Base-by-base conservation (phyloP, 495 filamentous ascomycete genomes). In the Delitschia confertaspora region DNA sequence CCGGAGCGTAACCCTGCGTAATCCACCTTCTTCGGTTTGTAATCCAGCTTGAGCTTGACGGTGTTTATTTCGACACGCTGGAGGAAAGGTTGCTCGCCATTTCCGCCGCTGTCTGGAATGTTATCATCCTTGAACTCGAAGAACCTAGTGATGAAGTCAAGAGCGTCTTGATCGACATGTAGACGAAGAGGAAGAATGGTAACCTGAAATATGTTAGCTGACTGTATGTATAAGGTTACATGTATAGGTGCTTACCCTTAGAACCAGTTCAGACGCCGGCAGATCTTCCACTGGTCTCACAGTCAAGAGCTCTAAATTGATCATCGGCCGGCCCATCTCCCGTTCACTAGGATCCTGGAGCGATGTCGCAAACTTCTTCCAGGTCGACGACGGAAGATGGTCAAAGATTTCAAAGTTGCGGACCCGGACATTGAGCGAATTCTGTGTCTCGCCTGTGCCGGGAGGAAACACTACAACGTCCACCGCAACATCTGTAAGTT, bases 321-420 rank as follows among this genome's bases (percentile, higher is more conserved):
- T 70, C 88, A 95, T 95, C 59, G 78, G 83, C 3, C 78, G 82
- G 11, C 80, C 79, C 56, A 79, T 83, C 64, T 95, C 85, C 17
- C 89, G 75, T 46, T 84, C 78, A 6, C 85, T 86, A 5, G 78
- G 81, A 60, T 95, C 87, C 32, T 79, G 75, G 70, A 93, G 86
- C 56, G 93, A 94, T 0, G 86, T 95, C 26, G 84, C 82, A 60
- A 99, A 96, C 57, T 95, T 96, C 63, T 85, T 91, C 93, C 93
- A 99, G 1, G 89, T 96, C 6, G 91, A 96, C 0, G 87, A 91
- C 2, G 88, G 83, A 0, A 96, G 74, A 59, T 95, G 85, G 61
- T 99, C 93, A 49, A 91, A 93, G 18, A 99, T 79, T 44, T 94
- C 88, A 7, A 95, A 63, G 40, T 96, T 83, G 25, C 72, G 69